Conservation (phyloP, 192 early-diverging fungal species). For the Coemansia pectinata region DNA sequence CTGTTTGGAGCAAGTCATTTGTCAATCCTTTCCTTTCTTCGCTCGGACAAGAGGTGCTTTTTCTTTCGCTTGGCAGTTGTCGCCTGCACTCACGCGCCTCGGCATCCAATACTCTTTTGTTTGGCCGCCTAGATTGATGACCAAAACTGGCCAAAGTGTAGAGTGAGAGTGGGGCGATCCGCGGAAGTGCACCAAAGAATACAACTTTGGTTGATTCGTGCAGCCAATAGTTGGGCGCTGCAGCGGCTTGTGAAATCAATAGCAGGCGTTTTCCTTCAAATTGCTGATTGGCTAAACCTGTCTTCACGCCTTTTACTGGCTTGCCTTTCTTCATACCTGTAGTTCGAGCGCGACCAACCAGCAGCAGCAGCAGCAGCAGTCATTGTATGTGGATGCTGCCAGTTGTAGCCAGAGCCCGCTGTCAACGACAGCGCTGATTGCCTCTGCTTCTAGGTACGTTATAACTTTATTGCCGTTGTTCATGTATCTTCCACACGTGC, state of each 20-base stretch:
- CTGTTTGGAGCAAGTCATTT: not conserved
- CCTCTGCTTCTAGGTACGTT: slow-evolving; percentile 1
- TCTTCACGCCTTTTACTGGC: not conserved
- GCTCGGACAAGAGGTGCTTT: not conserved
- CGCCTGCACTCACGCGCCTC: not conserved
- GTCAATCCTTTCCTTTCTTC: not conserved
- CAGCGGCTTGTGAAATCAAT: slow-evolving; percentile 2
- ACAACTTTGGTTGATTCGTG: not conserved
- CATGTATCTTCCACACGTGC: not conserved
- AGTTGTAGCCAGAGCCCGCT: not conserved
- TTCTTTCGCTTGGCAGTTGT: not conserved
- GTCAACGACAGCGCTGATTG: not conserved
- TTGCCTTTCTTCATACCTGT: slow-evolving; percentile 7
- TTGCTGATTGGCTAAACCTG: not conserved
- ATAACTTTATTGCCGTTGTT: not conserved
- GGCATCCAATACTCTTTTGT: not conserved
- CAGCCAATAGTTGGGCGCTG: slow-evolving; percentile 6
- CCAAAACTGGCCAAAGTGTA: not conserved
- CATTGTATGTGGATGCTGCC: not conserved
- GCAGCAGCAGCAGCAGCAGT: not conserved
- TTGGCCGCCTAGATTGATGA: not conserved
- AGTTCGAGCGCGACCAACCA: slow-evolving; percentile 1
- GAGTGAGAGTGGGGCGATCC: not conserved
- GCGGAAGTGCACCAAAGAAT: not conserved
- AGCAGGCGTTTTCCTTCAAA: not conserved